Evolutionary conservation across 1,284 basidiomycete genomes (phyloP), one percentile per base, ranked within the genome.

Genomic region (Marasmius fiardii): DNA sequence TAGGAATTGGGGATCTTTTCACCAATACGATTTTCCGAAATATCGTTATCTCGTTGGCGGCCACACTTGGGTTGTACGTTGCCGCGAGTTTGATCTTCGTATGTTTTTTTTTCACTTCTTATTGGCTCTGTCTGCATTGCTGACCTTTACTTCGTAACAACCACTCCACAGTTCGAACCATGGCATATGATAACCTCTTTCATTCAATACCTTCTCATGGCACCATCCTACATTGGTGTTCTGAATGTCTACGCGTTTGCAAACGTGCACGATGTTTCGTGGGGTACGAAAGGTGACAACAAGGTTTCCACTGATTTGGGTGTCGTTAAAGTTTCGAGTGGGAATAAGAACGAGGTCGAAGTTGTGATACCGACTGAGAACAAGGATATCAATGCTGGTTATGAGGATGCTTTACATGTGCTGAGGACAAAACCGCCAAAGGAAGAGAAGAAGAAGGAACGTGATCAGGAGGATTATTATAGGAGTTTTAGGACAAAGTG

Each of bases 171-270:
- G 88, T 86, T 92, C 64, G 90, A 95, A 65, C 93, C 93, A 3
- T 91, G 92, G 86, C 94, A 96, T 66, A 88, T 92, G 88, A 80
- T 97, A 66, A 97, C 95, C 0, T 92, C 89, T n/a, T 96, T 97
- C 73, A 43, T 95, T 14, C 95, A 98, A 69, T 98, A 98, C 67
- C 74, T 95, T 21, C 78, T 98, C 53, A 85, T 96, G 76, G 90
- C 92, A 0, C 95, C 96, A 3, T 93, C 93, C 0, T 98, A 95
- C 65, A 95, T 95, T 68, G 83, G 89, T 55, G 90, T 97, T 14
- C 79, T 96, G 57, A 96, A 96, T 67, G 90, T 93, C 53, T 93
- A 92, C 64, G 91, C 89, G 80, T 92, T 94, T 64, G 88, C 90
- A 18, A 94, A 95, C 68, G 92, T 94, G 2, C 90, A 94, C 67